Evolutionary conservation across 2,329 filamentous ascomycete species (phyloP).

Genomic region (Fusarium pseudograminearum): DNA sequence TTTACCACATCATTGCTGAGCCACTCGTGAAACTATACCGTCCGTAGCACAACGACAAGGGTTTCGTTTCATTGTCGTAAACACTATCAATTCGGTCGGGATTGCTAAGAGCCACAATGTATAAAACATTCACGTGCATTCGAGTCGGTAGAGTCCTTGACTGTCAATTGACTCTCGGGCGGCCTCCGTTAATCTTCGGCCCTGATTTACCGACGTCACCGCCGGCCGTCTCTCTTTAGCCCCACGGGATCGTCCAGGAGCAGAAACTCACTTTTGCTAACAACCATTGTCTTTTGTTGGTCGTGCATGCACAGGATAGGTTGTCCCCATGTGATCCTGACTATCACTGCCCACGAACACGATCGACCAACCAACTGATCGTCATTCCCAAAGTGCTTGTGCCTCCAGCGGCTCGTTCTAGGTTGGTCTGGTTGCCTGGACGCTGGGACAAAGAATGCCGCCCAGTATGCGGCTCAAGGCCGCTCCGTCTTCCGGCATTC

Average conservation of each 20-base stretch:
- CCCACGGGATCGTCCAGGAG: slow-evolving; percentile 32
- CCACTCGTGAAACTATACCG: slow-evolving; percentile 16
- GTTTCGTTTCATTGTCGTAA: background rate
- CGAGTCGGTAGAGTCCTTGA: background rate
- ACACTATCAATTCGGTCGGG: background rate
- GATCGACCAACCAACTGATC: slow-evolving; percentile 15
- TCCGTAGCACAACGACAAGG: background rate
- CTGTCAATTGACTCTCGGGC: slow-evolving; percentile 2
- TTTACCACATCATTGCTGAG: slow-evolving; percentile 6
- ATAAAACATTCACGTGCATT: background rate
- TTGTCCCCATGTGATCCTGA: slow-evolving; percentile 20
- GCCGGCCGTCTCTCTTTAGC: slow-evolving; percentile 5
- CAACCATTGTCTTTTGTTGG: slow-evolving; percentile 8
- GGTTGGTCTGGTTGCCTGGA: background rate
- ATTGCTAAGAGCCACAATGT: background rate
- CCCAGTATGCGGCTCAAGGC: slow-evolving; percentile 17
- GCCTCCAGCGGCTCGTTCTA: background rate
- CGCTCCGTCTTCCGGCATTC: slow-evolving; percentile 18
- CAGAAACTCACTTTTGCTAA: slow-evolving; percentile 29
- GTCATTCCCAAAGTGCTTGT: background rate
- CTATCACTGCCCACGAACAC: slow-evolving; percentile 5
- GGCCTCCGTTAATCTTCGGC: slow-evolving; percentile 27
- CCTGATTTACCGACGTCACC: slow-evolving; percentile 37
- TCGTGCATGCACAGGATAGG: slow-evolving; percentile 1
- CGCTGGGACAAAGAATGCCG: slow-evolving; percentile 16